phyloP scores from a whole-genome alignment of 306 rosid species.

The Glycine tomentella region DNA sequence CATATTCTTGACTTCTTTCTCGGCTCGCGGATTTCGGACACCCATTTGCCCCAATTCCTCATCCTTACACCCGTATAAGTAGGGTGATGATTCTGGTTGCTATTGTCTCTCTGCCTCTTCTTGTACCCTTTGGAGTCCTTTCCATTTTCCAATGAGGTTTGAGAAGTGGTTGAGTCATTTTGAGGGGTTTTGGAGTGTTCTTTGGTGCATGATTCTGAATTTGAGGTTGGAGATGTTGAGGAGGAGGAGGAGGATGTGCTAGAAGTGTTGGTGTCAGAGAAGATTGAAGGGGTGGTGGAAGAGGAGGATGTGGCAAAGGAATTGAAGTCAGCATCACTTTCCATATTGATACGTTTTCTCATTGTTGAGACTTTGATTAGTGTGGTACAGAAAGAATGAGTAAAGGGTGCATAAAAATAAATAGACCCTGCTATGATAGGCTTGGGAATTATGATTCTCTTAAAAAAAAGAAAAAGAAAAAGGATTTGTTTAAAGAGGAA shows the following conservation, averaged over 20 bases:
- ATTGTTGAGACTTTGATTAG: neutral
- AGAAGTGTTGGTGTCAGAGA: slow-evolving; percentile 18
- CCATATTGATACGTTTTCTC: slow-evolving; percentile 45
- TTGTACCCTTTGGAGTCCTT: slow-evolving; percentile 44
- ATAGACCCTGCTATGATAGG: slow-evolving; percentile 37
- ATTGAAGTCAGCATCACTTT: slow-evolving; percentile 55
- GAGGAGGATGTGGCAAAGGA: slow-evolving; percentile 11
- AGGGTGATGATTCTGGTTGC: slow-evolving; percentile 49
- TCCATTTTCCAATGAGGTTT: slow-evolving; percentile 34
- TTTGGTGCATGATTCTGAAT: slow-evolving; percentile 40
- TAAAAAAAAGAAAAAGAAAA: neutral
- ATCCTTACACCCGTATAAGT: slow-evolving; percentile 81
- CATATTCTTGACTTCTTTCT: slow-evolving; percentile 91
- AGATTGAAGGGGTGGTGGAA: neutral
- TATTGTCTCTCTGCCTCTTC: slow-evolving; percentile 53
- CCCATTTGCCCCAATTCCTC: slow-evolving; percentile 94
- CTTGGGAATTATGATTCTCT: slow-evolving; percentile 42
- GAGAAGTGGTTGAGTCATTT: slow-evolving; percentile 39
- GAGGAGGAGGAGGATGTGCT: slow-evolving; percentile 39
- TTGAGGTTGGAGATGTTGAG: slow-evolving; percentile 30
- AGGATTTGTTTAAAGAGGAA: slow-evolving; percentile 33
- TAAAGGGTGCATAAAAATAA: slow-evolving; percentile 48
- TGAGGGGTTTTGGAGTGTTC: neutral
- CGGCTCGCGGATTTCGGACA: slow-evolving; percentile 90
- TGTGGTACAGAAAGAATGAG: slow-evolving; percentile 52